phyloP scores from a whole-genome alignment of 2,329 filamentous ascomycete species.

The Coniochaeta hoffmannii region DNA sequence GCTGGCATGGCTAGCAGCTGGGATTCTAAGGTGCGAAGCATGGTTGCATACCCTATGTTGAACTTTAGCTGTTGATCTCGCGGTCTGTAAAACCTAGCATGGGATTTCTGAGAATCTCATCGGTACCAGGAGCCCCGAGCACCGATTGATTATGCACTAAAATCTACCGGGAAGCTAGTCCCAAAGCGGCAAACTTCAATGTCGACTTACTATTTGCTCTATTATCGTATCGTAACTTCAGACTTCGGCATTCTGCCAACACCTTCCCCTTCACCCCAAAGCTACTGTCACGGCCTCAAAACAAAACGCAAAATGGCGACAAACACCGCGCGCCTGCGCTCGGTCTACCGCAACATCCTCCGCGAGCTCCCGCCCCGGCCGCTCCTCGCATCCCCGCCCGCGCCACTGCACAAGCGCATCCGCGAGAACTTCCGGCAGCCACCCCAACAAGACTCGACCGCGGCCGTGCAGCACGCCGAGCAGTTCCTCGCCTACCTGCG shows the following conservation, averaged over 20 bases:
- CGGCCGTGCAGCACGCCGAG: constrained; percentile 45
- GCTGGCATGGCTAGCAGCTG: constrained; percentile 15
- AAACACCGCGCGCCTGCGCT: constrained; percentile 49
- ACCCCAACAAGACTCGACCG: constrained; percentile 19
- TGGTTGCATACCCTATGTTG: background rate
- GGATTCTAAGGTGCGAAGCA: background rate
- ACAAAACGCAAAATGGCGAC: constrained; percentile 21
- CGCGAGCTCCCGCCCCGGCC: constrained; percentile 77
- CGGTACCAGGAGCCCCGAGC: background rate
- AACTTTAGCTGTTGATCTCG: background rate
- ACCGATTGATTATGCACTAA: background rate
- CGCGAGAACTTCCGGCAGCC: constrained; percentile 48
- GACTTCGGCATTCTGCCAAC: background rate
- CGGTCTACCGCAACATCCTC: constrained; percentile 80
- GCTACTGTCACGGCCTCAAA: background rate
- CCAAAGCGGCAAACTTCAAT: background rate
- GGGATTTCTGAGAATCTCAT: background rate
- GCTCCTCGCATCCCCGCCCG: constrained; percentile 47
- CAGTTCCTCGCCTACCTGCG: constrained; percentile 75
- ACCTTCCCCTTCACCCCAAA: too few relatives aligned
- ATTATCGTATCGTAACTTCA: background rate
- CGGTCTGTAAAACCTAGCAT: background rate
- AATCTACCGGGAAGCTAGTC: background rate
- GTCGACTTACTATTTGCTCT: background rate
- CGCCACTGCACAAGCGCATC: constrained; percentile 63